Evolutionary conservation across 2,329 filamentous ascomycete species (phyloP), one percentile per base, ranked within the genome.

Genomic region (Monilinia polystroma): DNA sequence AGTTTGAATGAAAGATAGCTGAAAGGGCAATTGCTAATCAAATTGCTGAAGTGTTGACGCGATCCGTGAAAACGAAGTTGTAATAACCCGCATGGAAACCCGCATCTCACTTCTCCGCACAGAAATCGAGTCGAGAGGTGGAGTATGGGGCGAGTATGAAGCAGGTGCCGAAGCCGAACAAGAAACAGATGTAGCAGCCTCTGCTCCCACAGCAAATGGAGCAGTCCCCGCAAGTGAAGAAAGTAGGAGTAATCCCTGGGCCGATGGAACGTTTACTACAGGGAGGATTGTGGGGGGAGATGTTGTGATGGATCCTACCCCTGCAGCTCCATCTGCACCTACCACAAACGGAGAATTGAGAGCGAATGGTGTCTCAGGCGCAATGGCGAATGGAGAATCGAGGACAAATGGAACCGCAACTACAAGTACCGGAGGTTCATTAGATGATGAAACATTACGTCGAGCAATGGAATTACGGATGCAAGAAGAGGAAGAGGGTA

Each of bases 41-140:
- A 87, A 78, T 82, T 90, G 76, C 84, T 92, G 69, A 80, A 65
- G 76, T 92, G 60, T 80, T 92, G 69, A 92, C 67, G 90, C 90
- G 67, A 90, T 93, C 75, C 77, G 79, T 67, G 90, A 93, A 78
- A 93, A 93, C 77, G 83, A 88, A 72, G 77, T 76, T 32, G 90
- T 93, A 67, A 89, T 93, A 67, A 81, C 77, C 69, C 83, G 89
- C 71, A 91, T 92, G 85, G 81, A 84, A 69, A 84, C 87, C 78
- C 82, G 90, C 75, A 84, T 92, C 69, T 80, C 80, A 63, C 76
- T 92, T 57, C 80, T 93, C 68, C 85, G 83, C 70, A 79, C 75
- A 53, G 90, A 93, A 79, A 86, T 92, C 11, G 79, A 81, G 70
- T 74, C 75, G 11, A 78, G 87, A 5, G 86, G 87, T 2, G 70